Percentiles rank a stretch among this genome's conserved stretches.
Evolutionary conservation across 257 asterid genomes (phyloP).

Genomic region (Solanum chaucha): DNA sequence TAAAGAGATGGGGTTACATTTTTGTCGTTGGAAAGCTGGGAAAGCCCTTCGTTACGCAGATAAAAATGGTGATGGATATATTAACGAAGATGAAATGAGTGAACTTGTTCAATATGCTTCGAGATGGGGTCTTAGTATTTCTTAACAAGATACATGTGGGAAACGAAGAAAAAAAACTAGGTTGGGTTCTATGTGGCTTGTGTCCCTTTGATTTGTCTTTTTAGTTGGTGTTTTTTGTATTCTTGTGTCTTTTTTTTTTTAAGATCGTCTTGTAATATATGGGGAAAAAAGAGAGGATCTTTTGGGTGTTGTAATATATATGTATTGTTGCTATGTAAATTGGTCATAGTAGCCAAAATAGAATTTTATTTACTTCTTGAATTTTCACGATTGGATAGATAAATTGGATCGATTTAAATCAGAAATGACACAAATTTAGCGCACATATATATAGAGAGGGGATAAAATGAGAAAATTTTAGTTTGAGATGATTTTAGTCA

Average conservation of each 20-base stretch:
- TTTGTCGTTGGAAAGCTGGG: conserved; percentile 8
- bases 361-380: background rate
- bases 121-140: background rate
- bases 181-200: background rate
- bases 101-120: background rate
- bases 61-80: conserved; percentile 4
- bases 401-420: too few species aligned
- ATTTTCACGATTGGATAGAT: too few species aligned
- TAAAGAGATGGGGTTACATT: background rate
- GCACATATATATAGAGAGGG: background rate
- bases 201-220: background rate
- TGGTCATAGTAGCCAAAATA: background rate
- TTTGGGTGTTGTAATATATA: background rate
- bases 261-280: background rate
- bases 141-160: background rate
- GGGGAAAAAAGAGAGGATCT: background rate
- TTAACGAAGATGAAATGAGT: conserved; percentile 1
- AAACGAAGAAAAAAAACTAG: background rate
- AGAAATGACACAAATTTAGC: background rate
- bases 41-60: background rate
- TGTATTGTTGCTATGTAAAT: background rate
- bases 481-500: too few species aligned
- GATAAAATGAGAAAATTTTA: background rate
- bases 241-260: background rate
- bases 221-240: background rate